Evolutionary conservation across 805 yeast genomes (phyloP).

Genomic region (Candida methanosorbosa): DNA sequence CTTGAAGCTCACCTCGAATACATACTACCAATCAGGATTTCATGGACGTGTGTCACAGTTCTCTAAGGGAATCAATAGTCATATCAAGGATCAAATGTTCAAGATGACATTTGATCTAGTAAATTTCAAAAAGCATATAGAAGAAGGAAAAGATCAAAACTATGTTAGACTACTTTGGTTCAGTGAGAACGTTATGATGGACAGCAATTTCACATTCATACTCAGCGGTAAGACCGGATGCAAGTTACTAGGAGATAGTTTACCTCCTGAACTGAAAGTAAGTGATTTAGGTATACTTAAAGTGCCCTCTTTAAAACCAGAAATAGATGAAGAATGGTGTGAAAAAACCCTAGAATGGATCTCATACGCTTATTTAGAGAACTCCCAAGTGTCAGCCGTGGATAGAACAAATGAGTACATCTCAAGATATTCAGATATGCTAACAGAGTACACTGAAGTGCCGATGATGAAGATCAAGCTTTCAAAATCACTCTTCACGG

Average conservation of each 20-base stretch:
- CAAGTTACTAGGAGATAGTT: neutral
- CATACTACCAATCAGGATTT: constrained; percentile 25
- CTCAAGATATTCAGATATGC: constrained; percentile 11
- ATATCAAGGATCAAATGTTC: constrained; percentile 12
- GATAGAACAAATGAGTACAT: constrained; percentile 15
- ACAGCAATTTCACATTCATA: constrained; percentile 2
- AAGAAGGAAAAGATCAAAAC: constrained; percentile 11
- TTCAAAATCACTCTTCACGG: neutral
- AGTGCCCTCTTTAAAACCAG: constrained; percentile 11
- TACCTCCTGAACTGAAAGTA: neutral
- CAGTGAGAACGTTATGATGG: constrained; percentile 13
- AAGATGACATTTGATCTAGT: constrained; percentile 14
- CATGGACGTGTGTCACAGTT: constrained; percentile 18
- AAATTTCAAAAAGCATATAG: constrained; percentile 3
- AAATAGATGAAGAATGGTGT: constrained; percentile 12
- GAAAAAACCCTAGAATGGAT: constrained; percentile 22
- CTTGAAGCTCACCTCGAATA: constrained; percentile 21
- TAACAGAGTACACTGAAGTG: neutral
- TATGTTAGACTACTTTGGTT: constrained; percentile 22
- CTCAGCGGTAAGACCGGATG: too few relatives aligned
- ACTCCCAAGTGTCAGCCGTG: constrained; percentile 14
- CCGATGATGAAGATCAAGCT: neutral
- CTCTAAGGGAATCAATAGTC: constrained; percentile 15
- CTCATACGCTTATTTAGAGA: constrained; percentile 16
- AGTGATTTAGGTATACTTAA: constrained; percentile 6